A percentile compares a stretch with the other conserved stretches of the same genome.
Evolutionary conservation across 2,329 filamentous ascomycete genomes (phyloP).

Genomic region (Geosmithia putterillii): DNA sequence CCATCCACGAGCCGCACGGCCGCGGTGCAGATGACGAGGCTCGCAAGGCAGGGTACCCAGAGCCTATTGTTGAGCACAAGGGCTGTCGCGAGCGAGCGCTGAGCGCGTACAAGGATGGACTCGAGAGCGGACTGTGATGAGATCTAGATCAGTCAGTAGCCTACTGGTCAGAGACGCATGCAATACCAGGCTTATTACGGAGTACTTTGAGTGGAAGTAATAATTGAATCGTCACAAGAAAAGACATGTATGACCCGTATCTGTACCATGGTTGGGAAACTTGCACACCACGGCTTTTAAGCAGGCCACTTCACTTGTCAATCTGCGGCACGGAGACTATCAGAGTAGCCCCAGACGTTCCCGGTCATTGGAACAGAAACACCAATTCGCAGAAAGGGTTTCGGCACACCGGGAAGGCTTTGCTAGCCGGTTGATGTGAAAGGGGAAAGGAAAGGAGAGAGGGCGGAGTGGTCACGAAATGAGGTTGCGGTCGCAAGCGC

Average conservation of each 20-base stretch:
- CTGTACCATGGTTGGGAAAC: constrained; percentile 46
- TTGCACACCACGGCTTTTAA: constrained; percentile 49
- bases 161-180: no score
- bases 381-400: constrained; percentile 19
- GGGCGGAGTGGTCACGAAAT: constrained; percentile 9
- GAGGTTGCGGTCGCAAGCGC: constrained; percentile 12
- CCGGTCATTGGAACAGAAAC: constrained; percentile 24
- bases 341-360: constrained; percentile 42
- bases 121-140: constrained; percentile 11
- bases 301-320: constrained; percentile 35
- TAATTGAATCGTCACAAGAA: neutral
- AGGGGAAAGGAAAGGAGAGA: neutral
- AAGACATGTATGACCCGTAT: constrained; percentile 48
- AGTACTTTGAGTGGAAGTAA: neutral
- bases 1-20: constrained; percentile 71
- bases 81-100: constrained; percentile 54
- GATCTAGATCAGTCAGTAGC: neutral
- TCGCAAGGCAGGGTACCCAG: constrained; percentile 59
- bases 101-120: constrained; percentile 51
- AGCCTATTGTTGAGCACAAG: constrained; percentile 64
- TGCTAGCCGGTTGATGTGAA: constrained; percentile 32
- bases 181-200: neutral
- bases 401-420: constrained; percentile 34
- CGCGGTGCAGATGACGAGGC: constrained; percentile 47
- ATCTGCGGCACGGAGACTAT: constrained; percentile 50